phyloP scores from a whole-genome alignment of 2,329 filamentous ascomycete genomes.

The Aspergillus glaucus region DNA sequence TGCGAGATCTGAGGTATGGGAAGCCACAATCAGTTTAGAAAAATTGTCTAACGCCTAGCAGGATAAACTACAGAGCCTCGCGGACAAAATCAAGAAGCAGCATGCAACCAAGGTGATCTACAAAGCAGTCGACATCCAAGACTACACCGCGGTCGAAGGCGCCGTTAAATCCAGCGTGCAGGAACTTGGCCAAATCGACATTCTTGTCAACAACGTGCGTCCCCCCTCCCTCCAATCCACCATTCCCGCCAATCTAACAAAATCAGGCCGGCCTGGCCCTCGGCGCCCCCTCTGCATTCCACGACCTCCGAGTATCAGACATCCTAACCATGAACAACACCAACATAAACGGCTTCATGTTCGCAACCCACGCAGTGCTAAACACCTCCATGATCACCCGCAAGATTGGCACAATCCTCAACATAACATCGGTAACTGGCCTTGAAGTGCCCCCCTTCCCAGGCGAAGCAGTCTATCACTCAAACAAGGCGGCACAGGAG shows the following conservation, averaged over 20 bases:
- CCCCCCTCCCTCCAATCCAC: neutral
- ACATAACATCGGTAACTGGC: conserved; percentile 43
- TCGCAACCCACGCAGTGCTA: conserved; percentile 39
- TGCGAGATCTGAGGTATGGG: conserved; percentile 32
- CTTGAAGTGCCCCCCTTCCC: conserved; percentile 45
- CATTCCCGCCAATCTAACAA: neutral
- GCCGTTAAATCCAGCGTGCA: conserved; percentile 26
- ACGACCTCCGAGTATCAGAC: conserved; percentile 35
- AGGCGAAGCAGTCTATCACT: conserved; percentile 46
- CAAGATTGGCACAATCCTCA: conserved; percentile 42
- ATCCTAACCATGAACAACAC: conserved; percentile 44
- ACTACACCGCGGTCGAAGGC: conserved; percentile 14
- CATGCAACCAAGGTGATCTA: conserved; percentile 6
- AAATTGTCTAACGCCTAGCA: neutral
- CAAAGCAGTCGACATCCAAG: conserved; percentile 13
- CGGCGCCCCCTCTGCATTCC: conserved; percentile 40
- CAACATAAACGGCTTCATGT: conserved; percentile 46
- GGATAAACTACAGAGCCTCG: conserved; percentile 12
- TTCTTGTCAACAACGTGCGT: conserved; percentile 42
- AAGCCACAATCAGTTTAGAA: conserved; percentile 2
- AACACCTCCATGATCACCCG: conserved; percentile 38
- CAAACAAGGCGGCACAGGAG: conserved; percentile 44
- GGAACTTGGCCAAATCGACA: conserved; percentile 35
- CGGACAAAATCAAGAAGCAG: neutral
- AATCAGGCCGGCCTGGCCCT: conserved; percentile 41